phyloP scores from a whole-genome alignment of 2,329 filamentous ascomycete species.

The Byssoonygena ceratinophila region DNA sequence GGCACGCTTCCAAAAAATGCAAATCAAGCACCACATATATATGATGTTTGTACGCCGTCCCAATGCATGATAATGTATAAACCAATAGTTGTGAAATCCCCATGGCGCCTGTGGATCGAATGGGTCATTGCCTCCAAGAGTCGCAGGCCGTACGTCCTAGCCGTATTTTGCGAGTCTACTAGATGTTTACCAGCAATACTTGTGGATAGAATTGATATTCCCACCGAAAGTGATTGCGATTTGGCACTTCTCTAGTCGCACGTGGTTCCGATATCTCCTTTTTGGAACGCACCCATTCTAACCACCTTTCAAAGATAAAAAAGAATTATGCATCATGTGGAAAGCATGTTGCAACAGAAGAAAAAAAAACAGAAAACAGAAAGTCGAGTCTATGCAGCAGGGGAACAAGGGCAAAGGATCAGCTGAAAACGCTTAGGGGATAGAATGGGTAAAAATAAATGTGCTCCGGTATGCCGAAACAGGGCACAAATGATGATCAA shows the following conservation, averaged over 20 bases:
- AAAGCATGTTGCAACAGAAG: no score
- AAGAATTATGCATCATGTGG: no score
- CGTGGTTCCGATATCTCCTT: neutral
- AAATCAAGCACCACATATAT: neutral
- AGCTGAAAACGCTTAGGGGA: neutral
- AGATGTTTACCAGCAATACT: conserved; percentile 12
- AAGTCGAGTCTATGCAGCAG: conserved; percentile 2
- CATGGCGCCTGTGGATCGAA: neutral
- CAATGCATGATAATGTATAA: conserved; percentile 10
- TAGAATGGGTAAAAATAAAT: conserved; percentile 6
- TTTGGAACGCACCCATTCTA: neutral
- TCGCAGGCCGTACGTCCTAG: neutral
- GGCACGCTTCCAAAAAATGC: neutral
- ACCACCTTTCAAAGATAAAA: neutral
- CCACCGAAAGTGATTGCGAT: conserved; percentile 13
- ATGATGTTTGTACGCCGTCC: conserved; percentile 3
- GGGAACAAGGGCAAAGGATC: neutral
- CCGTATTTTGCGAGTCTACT: neutral
- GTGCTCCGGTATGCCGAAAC: conserved; percentile 6
- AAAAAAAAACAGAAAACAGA: neutral
- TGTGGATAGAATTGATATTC: conserved; percentile 12
- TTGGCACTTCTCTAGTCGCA: conserved; percentile 9
- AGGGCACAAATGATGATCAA: neutral
- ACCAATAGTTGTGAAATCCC: neutral
- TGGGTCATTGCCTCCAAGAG: neutral